Base-by-base conservation (phyloP, 257 asterid species). In the Cynanchum wilfordii region DNA sequence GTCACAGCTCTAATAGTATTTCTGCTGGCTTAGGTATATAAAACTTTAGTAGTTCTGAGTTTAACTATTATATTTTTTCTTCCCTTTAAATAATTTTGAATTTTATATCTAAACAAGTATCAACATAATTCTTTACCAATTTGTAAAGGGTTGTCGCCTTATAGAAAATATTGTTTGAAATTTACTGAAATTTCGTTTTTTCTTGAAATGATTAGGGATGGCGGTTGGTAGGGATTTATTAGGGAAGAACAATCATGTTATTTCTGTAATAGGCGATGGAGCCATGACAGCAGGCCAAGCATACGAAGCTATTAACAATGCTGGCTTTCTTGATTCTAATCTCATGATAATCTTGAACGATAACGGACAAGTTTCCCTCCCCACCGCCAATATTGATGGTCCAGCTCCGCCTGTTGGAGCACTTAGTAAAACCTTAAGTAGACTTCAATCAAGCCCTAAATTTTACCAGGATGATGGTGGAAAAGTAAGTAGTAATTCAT, bases 211-310 rank as follows among this genome's bases (percentile, higher is more conserved):
- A 38, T 50, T 59, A 83, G 89, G 92, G 59, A 90, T 90, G 96
- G 96, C 90, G 0, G 92, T 90, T 13, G 96, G 82, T 44, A 75
- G 96, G n/a, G 96, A 88, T 77, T 60, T 90, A 22, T 13, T 82
- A 1, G 89, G 90, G 36, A 88, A 87, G 80, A 64, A 72, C 54
- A 90, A 88, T 77, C 91, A 85, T 33, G 90, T 90, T 4, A 80
- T 90, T 56, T 78, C 95, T 0, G 95, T 90, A 36, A 90, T 90
- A 24, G 96, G 96, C 24, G 96, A 90, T 69, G 96, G 96, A 58
- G 92, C 95, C 76, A 88, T 90, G 96, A 90, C 96, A 4, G 95
- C 92, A 0, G 96, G 96, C 30, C 96, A 90, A 36, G 96, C 96
- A 0, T 89, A 82, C 25, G 96, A 89, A 74, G 94, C 94, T 1